These are phyloP conservation scores for Stagonosporopsis cucurbitacearum DNA, from an alignment of 2,329 filamentous ascomycete species.

Conservation along the genomic window DNA sequence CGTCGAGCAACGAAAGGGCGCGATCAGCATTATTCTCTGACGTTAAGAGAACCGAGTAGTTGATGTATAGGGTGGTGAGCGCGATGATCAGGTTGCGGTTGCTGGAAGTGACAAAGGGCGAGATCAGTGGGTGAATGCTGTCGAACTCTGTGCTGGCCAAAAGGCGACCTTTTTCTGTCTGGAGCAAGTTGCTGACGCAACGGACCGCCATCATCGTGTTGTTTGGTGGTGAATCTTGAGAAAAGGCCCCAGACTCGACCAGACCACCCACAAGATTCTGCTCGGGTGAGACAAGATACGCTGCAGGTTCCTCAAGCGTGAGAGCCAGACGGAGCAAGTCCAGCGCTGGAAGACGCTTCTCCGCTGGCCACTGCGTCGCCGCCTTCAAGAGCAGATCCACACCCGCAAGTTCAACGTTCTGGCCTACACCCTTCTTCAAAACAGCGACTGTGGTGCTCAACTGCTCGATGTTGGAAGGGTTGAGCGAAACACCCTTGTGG, in stretches of 20 bases:
- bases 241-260: conserved; percentile 63
- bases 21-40: conserved; percentile 57
- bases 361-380: conserved; percentile 78
- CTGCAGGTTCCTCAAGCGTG: conserved; percentile 69
- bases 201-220: conserved; percentile 87
- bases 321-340: conserved; percentile 87
- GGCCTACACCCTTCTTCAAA: conserved; percentile 61
- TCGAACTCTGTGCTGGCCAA: conserved; percentile 64
- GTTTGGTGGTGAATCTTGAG: conserved; percentile 69
- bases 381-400: conserved; percentile 73
- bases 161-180: conserved; percentile 71
- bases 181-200: conserved; percentile 82
- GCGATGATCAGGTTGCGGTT: conserved; percentile 87
- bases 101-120: conserved; percentile 60
- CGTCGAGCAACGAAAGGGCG: conserved; percentile 63
- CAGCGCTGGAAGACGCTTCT: conserved; percentile 80
- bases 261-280: conserved; percentile 68
- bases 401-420: conserved; percentile 55
- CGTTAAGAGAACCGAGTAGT: conserved; percentile 76
- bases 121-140: conserved; percentile 67
- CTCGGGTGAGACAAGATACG: conserved; percentile 60
- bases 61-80: conserved; percentile 80
- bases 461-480: conserved; percentile 70
- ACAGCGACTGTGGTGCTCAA: conserved; percentile 68
- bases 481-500: conserved; percentile 75